Conservation (phyloP, 2,329 filamentous ascomycete species). For the Pseudogymnoascus sp. region DNA sequence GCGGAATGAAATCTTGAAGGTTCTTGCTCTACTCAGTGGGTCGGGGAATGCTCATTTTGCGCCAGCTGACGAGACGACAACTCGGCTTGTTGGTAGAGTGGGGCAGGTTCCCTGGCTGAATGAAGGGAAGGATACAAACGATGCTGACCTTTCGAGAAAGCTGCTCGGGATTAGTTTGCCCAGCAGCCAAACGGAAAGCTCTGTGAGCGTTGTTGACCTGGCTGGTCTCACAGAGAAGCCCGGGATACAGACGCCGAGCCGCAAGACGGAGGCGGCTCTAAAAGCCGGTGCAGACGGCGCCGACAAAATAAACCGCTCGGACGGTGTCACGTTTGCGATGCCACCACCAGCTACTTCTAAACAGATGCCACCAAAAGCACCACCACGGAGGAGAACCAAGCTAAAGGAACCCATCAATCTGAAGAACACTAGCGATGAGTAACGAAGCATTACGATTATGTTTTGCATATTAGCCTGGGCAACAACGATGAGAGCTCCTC, state of each 20-base stretch:
- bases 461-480: background rate
- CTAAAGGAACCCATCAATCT: background rate
- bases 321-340: background rate
- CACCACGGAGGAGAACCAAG: background rate
- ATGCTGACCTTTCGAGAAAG: constrained; percentile 46
- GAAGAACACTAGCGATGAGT: background rate
- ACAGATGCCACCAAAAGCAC: background rate
- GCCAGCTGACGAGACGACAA: constrained; percentile 71
- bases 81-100: constrained; percentile 70
- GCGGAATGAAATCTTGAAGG: constrained; percentile 68
- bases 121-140: constrained; percentile 32
- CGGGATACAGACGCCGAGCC: constrained; percentile 72
- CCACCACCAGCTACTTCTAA: background rate
- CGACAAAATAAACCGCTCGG: background rate
- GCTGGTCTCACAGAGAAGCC: constrained; percentile 76
- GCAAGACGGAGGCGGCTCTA: constrained; percentile 34
- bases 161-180: constrained; percentile 66
- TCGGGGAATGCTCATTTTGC: constrained; percentile 67
- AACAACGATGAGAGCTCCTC: background rate
- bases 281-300: constrained; percentile 22
- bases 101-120: constrained; percentile 63
- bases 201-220: constrained; percentile 68
- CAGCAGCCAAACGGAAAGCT: constrained; percentile 58
- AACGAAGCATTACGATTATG: constrained; percentile 4
- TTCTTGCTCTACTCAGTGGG: constrained; percentile 65